phyloP scores from a whole-genome alignment of 345 rosid genomes.

The Citrus cavaleriei region DNA sequence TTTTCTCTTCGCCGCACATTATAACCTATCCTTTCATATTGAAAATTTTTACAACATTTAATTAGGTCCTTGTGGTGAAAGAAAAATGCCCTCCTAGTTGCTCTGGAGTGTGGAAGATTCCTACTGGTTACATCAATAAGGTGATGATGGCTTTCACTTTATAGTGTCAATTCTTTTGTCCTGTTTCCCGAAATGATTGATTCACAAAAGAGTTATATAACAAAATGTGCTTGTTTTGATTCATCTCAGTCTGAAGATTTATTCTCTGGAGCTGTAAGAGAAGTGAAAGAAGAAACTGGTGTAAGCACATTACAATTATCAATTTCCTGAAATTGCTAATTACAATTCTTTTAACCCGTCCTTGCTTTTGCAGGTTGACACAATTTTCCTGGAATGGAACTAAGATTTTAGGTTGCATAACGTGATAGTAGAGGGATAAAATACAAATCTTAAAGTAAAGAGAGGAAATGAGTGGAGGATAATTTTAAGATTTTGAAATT shows the following conservation, averaged over 20 bases:
- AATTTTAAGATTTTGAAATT: no score
- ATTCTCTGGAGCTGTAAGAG: conserved; percentile 48
- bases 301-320: conserved; percentile 16
- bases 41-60: not conserved
- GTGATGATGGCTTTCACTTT: conserved; percentile 10
- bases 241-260: conserved; percentile 46
- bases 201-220: not conserved
- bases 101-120: conserved; percentile 49
- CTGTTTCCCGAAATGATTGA: not conserved
- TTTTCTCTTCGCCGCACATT: not conserved
- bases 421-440: no score
- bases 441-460: no score
- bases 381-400: conserved; percentile 19
- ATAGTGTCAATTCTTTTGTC: not conserved
- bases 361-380: conserved; percentile 32
- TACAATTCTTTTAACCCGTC: not conserved
- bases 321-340: not conserved
- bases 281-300: conserved; percentile 61
- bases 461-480: no score
- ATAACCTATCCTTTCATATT: no score
- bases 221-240: not conserved
- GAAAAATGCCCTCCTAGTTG: conserved; percentile 42
- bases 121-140: conserved; percentile 52
- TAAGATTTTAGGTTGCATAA: no score
- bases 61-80: conserved; percentile 47